Conservation (phyloP, 306 rosid species). For the Lathyrus aphaca region DNA sequence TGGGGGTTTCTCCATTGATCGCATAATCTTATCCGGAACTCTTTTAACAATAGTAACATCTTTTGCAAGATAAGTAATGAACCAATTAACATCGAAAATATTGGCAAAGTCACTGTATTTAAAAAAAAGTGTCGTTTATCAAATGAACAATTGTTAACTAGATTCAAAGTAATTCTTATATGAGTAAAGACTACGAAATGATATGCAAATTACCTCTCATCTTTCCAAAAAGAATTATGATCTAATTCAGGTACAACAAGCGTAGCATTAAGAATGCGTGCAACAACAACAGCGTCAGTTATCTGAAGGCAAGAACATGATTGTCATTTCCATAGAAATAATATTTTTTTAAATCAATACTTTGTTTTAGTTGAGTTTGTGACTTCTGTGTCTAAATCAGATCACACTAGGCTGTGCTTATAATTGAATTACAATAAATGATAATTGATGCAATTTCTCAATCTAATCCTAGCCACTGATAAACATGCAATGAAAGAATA, state of each 20-base stretch:
- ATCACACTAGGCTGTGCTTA: not conserved
- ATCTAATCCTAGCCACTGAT: not conserved
- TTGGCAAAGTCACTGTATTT: conserved; percentile 80
- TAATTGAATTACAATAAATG: not conserved
- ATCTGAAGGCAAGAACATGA: conserved; percentile 59
- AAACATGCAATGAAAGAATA: not conserved
- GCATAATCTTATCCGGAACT: conserved; percentile 93
- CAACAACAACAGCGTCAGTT: conserved; percentile 96
- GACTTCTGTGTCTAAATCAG: not conserved
- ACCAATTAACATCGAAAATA: conserved; percentile 87
- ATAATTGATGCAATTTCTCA: not conserved
- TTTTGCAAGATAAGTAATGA: conserved; percentile 82
- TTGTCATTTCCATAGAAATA: conserved; percentile 42
- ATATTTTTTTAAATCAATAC: not conserved
- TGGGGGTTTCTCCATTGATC: conserved; percentile 97
- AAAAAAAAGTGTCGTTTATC: conserved; percentile 21
- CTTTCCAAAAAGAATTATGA: conserved; percentile 94
- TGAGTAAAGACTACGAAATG: conserved; percentile 14
- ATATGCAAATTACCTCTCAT: conserved; percentile 65
- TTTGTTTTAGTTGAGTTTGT: not conserved
- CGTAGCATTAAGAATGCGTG: conserved; percentile 95
- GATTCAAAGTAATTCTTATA: conserved; percentile 29
- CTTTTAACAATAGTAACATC: conserved; percentile 84
- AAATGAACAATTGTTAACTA: conserved; percentile 23
- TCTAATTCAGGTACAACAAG: conserved; percentile 95